phyloP scores from a whole-genome alignment of 139 green algal species.

The Zygnema cylindricum region DNA sequence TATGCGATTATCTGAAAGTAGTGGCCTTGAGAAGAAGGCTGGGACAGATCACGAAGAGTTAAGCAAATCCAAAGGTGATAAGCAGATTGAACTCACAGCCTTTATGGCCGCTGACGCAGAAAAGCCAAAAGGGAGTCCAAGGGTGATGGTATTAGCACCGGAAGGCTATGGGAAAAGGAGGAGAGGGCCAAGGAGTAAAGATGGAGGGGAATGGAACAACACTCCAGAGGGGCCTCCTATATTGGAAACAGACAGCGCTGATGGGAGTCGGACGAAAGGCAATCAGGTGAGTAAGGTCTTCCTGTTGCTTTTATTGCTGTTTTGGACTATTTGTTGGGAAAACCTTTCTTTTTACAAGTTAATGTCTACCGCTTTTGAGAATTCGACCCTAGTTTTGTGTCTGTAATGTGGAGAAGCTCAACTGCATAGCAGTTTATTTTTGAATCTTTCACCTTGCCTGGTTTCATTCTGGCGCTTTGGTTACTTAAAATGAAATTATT shows the following conservation, averaged over 20 bases:
- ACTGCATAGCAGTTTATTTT: too few relatives aligned
- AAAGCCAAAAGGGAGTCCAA: not conserved
- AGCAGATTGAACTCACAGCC: not conserved
- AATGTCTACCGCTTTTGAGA: too few relatives aligned
- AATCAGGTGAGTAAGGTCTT: not conserved
- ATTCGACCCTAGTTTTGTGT: too few relatives aligned
- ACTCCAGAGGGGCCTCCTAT: not conserved
- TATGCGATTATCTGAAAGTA: not conserved
- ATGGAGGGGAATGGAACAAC: not conserved
- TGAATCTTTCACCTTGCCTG: too few relatives aligned
- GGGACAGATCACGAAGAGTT: too few relatives aligned
- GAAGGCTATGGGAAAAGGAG: not conserved
- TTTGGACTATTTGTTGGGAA: too few relatives aligned
- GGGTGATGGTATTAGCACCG: not conserved
- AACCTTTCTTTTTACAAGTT: too few relatives aligned
- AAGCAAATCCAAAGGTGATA: too few relatives aligned
- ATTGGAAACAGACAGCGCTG: not conserved
- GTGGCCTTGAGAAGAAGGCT: not conserved
- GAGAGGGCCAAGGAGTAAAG: not conserved
- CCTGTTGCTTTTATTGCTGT: too few relatives aligned
- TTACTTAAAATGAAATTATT: too few relatives aligned
- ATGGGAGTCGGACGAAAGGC: not conserved
- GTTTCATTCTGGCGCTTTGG: too few relatives aligned
- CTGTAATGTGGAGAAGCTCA: too few relatives aligned
- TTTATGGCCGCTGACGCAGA: not conserved